Evolutionary conservation across 2,329 filamentous ascomycete species (phyloP), one percentile per base, ranked within the genome.

Genomic region (Acarospora socialis): DNA sequence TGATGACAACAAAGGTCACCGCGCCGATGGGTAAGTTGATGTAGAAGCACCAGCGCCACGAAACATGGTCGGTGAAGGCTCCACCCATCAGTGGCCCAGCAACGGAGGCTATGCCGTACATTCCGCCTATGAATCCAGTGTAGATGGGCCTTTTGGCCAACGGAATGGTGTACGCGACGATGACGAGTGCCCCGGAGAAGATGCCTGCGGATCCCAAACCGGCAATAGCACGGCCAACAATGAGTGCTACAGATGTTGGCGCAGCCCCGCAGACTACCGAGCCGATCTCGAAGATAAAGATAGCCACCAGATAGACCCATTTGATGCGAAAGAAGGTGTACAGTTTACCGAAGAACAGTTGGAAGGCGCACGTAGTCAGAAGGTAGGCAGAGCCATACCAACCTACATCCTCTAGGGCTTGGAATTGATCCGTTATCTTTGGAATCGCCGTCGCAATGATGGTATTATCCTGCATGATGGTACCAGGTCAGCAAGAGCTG

Each of bases 371-470:
- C 4, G 67, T 68, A 8, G 70, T 72, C 40, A 76, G 54, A 59
- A 74, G 66, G 46, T 73, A 73, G 1, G 42, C 29, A 21, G 67
- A 69, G 4, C 66, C 70, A 47, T 76, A 76, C 72, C 72, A 77
- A 31, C 70, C 70, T 35, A 76, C 68, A 38, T 77, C 72, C 2
- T 64, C 63, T 2, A 74, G 51, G 31, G 67, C 41, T 16, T 51
- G 43, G 39, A 54, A 54, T 21, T 51, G 32, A 36, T 54, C 47
- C 4, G 52, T 54, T 26, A 54, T 54, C 20, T 46, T 44, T 4
- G 51, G 51, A 24, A 53, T 54, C 9, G 51, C 51, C 4, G 48
- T 52, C 8, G 43, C 44, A 10, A 53, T 47, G 35, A 54, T 53
- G 20, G 50, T 53, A 34, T 42, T 37, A 29, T 47, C 38, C 10